These are phyloP conservation scores for Arthrobotrys iridis DNA, from an alignment of 2,329 filamentous ascomycete genomes.

Conservation along the genomic window DNA sequence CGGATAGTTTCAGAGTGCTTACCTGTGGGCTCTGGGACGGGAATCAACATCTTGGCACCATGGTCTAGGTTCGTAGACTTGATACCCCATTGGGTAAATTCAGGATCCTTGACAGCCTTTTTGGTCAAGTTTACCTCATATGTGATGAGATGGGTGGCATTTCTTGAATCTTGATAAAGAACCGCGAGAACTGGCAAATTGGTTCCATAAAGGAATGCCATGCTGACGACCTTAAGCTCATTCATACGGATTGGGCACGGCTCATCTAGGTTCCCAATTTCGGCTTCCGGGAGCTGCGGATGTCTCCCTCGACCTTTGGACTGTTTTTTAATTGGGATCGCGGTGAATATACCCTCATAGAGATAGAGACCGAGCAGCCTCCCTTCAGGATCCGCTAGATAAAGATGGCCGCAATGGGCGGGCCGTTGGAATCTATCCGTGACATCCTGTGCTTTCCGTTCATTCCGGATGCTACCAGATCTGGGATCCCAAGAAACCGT, in stretches of 20 bases:
- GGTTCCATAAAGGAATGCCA: slow-evolving; percentile 71
- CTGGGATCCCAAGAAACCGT: slow-evolving; percentile 82
- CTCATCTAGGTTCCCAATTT: slow-evolving; percentile 70
- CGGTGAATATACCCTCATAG: slow-evolving; percentile 57
- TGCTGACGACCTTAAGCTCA: slow-evolving; percentile 74
- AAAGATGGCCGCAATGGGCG: slow-evolving; percentile 54
- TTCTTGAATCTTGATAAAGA: slow-evolving; percentile 72
- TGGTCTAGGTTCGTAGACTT: slow-evolving; percentile 68
- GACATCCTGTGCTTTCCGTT: slow-evolving; percentile 64
- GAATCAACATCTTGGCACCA: slow-evolving; percentile 71
- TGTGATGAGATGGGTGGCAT: slow-evolving; percentile 62
- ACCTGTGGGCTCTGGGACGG: slow-evolving; percentile 65
- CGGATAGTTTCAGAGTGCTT: not conserved
- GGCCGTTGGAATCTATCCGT: slow-evolving; percentile 56
- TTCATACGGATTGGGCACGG: slow-evolving; percentile 72
- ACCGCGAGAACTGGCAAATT: slow-evolving; percentile 71
- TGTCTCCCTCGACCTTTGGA: slow-evolving; percentile 51
- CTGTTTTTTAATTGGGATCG: slow-evolving; percentile 55
- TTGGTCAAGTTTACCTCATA: slow-evolving; percentile 55
- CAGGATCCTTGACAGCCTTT: slow-evolving; percentile 50
- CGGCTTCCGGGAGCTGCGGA: slow-evolving; percentile 57
- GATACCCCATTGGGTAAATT: slow-evolving; percentile 67
- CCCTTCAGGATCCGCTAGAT: slow-evolving; percentile 56
- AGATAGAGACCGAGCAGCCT: slow-evolving; percentile 57
- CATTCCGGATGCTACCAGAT: slow-evolving; percentile 70